phyloP scores from a whole-genome alignment of 225 moss, liverwort and hornwort species.

The Antitrichia curtipendula region DNA sequence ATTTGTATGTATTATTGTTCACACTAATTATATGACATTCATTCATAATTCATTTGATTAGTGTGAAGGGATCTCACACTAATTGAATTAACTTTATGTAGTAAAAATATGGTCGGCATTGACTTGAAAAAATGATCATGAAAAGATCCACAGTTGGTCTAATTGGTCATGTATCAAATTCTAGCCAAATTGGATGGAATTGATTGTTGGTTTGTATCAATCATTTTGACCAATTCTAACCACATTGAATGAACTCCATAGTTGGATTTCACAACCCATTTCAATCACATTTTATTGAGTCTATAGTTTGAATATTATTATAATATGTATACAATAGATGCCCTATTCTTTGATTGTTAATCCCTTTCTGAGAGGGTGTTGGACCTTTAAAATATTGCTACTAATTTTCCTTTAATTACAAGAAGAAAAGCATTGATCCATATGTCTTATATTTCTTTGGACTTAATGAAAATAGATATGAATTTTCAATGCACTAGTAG shows the following conservation, averaged over 20 bases:
- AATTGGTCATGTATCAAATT: not conserved
- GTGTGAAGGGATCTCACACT: accelerated
- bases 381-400: not conserved
- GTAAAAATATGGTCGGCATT: accelerated
- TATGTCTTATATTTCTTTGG: too few species aligned
- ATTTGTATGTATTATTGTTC: too few species aligned
- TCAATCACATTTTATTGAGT: not conserved
- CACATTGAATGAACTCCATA: not conserved
- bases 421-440: not conserved
- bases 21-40: not conserved
- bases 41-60: not conserved
- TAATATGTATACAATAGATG: not conserved
- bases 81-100: not conserved
- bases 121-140: too few species aligned
- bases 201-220: not conserved
- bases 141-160: not conserved
- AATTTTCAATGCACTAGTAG: too few species aligned
- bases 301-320: not conserved
- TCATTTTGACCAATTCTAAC: not conserved
- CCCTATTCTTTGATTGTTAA: not conserved
- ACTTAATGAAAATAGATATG: not conserved
- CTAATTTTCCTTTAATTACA: too few species aligned
- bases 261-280: too few species aligned
- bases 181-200: not conserved
- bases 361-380: not conserved